Evolutionary conservation across 495 filamentous ascomycete genomes (phyloP), one percentile per base, ranked within the genome.

Genomic region (Tuber melanosporum): DNA sequence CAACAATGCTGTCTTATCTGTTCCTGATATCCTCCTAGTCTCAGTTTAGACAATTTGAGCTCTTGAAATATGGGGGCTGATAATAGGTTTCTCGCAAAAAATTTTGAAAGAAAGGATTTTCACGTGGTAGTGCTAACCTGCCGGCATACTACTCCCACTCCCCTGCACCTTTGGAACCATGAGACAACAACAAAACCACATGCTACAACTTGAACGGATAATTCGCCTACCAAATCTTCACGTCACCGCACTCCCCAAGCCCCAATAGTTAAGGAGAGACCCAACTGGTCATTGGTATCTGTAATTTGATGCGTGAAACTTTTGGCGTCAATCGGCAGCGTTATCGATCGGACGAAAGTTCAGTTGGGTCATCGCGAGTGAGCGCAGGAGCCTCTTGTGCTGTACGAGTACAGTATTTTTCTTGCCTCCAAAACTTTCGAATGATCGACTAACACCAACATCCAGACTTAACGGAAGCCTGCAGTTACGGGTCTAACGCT

Each of bases 341-440:
- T 32, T 62, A 62, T 62, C 52, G n/a, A 62, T 32, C 52, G 52
- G 52, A 32, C 52, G n/a, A 32, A 32, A 32, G n/a, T 32, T 62
- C 52, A 12, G 52, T 32, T n/a, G 5, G 12, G n/a, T 14, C n/a
- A n/a, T 32, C n/a, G 52, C 14, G 52, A 62, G 52, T 19, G 71
- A 75, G 39, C 39, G 39, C 39, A 49, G 45, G 70, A 74, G 10
- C 22, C 43, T 73, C 39, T 20, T 39, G 69, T 32, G n/a, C 22
- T 52, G 49, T n/a, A n/a, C 71, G 17, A 73, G 73, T 20, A 75
- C 66, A 26, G 39, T 52, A 20, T 62, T 62, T 62, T 62, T 32
- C 52, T 32, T 10, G 52, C 52, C 52, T 32, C 52, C n/a, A 12
- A 62, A 62, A n/a, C 14, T 32, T 15, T 62, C 52, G 10, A 62